Evolutionary conservation across 192 early-diverging fungal genomes (phyloP), one percentile per base, ranked within the genome.

Genomic region (Borealophlyctis nickersoniae): DNA sequence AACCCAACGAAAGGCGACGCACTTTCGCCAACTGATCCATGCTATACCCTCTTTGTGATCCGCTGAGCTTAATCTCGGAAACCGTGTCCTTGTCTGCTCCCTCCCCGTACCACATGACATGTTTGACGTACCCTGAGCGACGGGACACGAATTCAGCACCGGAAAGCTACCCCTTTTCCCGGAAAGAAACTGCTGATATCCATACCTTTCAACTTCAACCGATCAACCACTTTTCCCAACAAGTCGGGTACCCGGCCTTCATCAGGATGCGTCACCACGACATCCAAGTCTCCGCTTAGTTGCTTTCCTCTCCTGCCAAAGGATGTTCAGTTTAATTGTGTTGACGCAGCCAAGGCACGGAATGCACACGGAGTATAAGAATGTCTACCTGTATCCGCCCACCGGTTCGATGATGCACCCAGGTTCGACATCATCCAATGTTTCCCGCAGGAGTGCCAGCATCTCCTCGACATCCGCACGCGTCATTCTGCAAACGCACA

Each of bases 401-500:
- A 70, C 66, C 3, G 60, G 36, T 34, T 27, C 31, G 2, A 62
- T 24, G 1, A 34, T 30, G 27, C 57, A 60, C 45, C 60, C 60
- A 0, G 66, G 72, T 11, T 32, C 60, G 4, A 73, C 31, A 4
- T 24, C 65, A 13, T 58, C 61, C 48, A 73, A 56, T 29, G 29
- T 49, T 24, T 13, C 3, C 28, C 52, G 19, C 3, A 73, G 3
- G 13, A 63, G n/a, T 23, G 4, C 52, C 30, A 70, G 28, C 22
- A 73, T 32, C 66, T 73, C 72, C 24, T 63, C 72, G 24, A 73
- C 72, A 52, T 73, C 72, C 11, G 11, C 56, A 0, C 72, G 63
- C 0, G 66, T 28, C 72, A 73, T 73, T 19, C 39, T 45, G 39
- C 39, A 45, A 45, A n/a, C n/a, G n/a, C n/a, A n/a, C n/a, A n/a